Percentiles rank a stretch among this genome's conserved stretches.
These are phyloP conservation scores for Backusella parvicylindrica DNA, from an alignment of 192 early-diverging fungal species.

Conservation along the genomic window DNA sequence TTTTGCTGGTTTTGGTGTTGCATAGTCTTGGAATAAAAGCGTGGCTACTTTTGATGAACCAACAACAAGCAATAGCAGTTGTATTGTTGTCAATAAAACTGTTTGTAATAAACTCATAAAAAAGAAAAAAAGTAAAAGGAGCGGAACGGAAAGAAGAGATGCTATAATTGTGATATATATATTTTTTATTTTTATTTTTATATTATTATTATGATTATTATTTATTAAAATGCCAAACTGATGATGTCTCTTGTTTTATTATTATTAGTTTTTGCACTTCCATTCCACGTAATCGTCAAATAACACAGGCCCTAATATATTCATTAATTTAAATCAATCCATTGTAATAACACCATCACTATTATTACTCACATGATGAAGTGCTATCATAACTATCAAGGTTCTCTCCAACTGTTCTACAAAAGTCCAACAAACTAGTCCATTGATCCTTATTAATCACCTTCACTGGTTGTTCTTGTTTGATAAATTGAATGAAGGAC, in stretches of 20 bases:
- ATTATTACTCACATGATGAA: conserved; percentile 27
- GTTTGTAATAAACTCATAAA: neutral
- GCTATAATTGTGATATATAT: neutral
- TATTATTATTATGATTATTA: neutral
- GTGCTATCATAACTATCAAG: conserved; percentile 18
- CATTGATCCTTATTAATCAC: conserved; percentile 35
- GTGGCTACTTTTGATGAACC: neutral
- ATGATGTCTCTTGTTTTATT: neutral
- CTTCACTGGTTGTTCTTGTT: conserved; percentile 15
- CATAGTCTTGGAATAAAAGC: conserved; percentile 10
- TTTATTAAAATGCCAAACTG: neutral
- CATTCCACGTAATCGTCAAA: conserved; percentile 32
- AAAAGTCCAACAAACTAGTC: conserved; percentile 24
- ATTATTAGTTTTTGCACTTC: neutral
- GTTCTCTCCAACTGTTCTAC: conserved; percentile 7
- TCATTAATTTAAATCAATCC: no score
- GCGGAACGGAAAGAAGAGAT: neutral
- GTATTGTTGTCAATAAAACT: neutral
- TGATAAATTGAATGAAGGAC: conserved; percentile 15
- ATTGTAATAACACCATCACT: neutral
- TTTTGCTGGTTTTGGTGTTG: neutral
- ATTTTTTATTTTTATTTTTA: neutral
- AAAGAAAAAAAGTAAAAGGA: neutral
- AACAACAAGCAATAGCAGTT: neutral
- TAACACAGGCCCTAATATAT: conserved; percentile 25